Evolutionary conservation across 768 basidiomycete species (phyloP), one percentile per base, ranked within the genome.

Genomic region (Phanerodontia chrysosporium): DNA sequence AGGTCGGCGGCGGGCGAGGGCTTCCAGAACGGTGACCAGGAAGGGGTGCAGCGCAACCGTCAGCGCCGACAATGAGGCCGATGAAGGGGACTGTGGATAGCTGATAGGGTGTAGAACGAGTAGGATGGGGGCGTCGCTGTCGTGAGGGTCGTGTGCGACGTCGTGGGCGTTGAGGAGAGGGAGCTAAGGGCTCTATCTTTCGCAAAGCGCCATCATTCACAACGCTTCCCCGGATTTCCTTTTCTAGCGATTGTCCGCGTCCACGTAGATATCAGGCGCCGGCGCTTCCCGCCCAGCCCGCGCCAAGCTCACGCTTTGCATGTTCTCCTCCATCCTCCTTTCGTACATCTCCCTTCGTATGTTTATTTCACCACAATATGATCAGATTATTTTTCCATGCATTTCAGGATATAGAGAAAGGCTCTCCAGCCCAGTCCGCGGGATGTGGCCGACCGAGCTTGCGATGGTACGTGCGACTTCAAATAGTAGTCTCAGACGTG

Each of bases 181-280:
- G 6, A 5, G 16, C n/a, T n/a, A 29, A 29, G 12, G n/a, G 29
- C 18, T 36, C 35, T 52, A 21, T 32, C 30, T 52, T 52, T 52
- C 51, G 12, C 51, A 30, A 24, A 10, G 29, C 49, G 28, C 27
- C 49, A 51, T 51, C 49, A 30, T 6, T 32, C 49, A 14, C 13
- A 36, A 53, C 39, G 24, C 52, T 53, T 53, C 52, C 52, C 36
- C 52, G 52, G 35, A 53, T 53, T 53, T 53, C 52, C 52, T 36
- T 53, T 53, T 18, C 39, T 10, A 18, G 39, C 39, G 39, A 42
- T 35, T 13, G 32, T 35, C 32, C 32, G 32, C 32, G 13, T 6
- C 32, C 32, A 35, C 32, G 32, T 35, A 13, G 13, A 35, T 6
- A 6, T 7, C 13, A 35, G 32, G 13, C 32, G 32, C 32, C 32